These are phyloP conservation scores for Lantana camara DNA, from an alignment of 257 asterid genomes.

Conservation along the genomic window DNA sequence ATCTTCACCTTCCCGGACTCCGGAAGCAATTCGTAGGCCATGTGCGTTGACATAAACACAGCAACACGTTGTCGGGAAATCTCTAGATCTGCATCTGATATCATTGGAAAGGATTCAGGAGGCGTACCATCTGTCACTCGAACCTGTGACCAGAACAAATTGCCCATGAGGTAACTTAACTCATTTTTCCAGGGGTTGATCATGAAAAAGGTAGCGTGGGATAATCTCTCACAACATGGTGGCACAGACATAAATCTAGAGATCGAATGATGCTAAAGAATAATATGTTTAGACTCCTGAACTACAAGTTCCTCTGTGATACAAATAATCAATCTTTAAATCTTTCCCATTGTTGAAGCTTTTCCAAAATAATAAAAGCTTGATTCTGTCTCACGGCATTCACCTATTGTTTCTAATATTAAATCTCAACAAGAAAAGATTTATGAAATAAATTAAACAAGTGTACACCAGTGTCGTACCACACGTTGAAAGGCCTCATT, in stretches of 20 bases:
- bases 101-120: constrained; percentile 48
- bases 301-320: constrained; percentile 6
- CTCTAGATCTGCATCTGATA: constrained; percentile 77
- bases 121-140: constrained; percentile 67
- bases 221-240: background rate
- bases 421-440: background rate
- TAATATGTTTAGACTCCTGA: constrained; percentile 17
- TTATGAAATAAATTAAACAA: background rate
- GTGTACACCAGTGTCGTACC: constrained; percentile 48
- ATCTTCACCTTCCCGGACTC: constrained; percentile 86
- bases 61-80: constrained; percentile 72
- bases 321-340: constrained; percentile 17
- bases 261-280: constrained; percentile 19
- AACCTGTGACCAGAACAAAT: constrained; percentile 52
- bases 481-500: constrained; percentile 71
- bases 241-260: constrained; percentile 1
- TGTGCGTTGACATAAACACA: constrained; percentile 70
- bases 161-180: constrained; percentile 23
- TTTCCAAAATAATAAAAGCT: background rate
- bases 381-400: constrained; percentile 13
- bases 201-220: constrained; percentile 17
- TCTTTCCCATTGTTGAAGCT: constrained; percentile 1
- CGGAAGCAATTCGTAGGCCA: constrained; percentile 90
- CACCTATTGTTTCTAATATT: constrained; percentile 14
- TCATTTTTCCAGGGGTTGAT: background rate